phyloP scores from a whole-genome alignment of 371 early-diverging fungal genomes.

The Coemansia sp. region DNA sequence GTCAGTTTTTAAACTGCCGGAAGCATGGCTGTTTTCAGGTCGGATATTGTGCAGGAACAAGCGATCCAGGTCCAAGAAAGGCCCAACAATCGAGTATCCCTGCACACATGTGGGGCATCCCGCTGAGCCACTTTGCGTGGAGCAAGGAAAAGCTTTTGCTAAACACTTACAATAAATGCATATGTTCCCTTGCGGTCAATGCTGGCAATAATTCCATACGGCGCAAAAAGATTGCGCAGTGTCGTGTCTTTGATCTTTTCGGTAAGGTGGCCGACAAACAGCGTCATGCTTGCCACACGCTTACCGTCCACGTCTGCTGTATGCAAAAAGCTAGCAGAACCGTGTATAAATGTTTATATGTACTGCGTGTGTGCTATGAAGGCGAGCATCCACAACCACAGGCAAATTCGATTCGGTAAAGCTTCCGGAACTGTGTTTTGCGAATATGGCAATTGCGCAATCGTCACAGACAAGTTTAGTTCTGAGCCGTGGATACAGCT shows the following conservation, averaged over 20 bases:
- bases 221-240: slow-evolving; percentile 21
- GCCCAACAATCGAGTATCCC: not conserved
- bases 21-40: not conserved
- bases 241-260: slow-evolving; percentile 29
- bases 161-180: slow-evolving; percentile 38
- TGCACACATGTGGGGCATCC: not conserved
- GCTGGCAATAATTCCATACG: slow-evolving; percentile 20
- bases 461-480: not conserved
- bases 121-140: not conserved
- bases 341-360: not conserved
- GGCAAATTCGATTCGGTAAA: not conserved
- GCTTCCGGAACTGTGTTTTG: not conserved
- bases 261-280: slow-evolving; percentile 39
- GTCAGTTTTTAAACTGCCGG: not conserved
- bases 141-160: not conserved
- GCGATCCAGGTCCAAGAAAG: not conserved
- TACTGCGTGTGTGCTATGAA: not conserved
- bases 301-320: not conserved
- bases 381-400: not conserved
- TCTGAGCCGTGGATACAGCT: not conserved
- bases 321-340: not conserved
- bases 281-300: slow-evolving; percentile 20
- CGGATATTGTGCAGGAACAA: not conserved
- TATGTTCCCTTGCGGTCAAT: slow-evolving; percentile 38
- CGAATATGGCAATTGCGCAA: not conserved